Percentiles rank a stretch among this genome's conserved stretches.
Evolutionary conservation across 352 stramenopile species (phyloP).

Genomic region (Elongisporangium anandrum): DNA sequence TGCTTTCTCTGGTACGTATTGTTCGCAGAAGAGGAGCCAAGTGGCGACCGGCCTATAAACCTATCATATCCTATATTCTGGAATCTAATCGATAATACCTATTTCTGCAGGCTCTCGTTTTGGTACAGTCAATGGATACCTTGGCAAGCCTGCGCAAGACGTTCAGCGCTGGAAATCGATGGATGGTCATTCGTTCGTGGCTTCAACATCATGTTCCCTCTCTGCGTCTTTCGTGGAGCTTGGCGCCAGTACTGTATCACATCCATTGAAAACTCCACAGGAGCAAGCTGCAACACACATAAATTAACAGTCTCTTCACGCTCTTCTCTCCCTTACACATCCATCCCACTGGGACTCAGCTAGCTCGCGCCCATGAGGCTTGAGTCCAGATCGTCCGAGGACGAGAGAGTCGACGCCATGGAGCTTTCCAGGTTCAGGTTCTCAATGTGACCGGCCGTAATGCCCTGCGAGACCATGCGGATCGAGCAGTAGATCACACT

Average conservation of each 20-base stretch:
- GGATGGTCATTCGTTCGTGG: not conserved
- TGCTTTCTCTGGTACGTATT: not conserved
- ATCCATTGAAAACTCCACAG: too few species aligned
- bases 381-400: not conserved
- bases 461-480: constrained; percentile 81
- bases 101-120: not conserved
- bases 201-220: not conserved
- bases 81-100: too few species aligned
- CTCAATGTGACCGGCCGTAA: constrained; percentile 78
- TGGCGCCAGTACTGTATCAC: too few species aligned
- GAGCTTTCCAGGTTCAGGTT: constrained; percentile 60
- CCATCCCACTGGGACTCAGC: not conserved
- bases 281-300: not conserved
- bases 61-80: not conserved
- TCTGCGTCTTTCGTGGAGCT: not conserved
- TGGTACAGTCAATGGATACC: not conserved
- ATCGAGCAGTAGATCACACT: constrained; percentile 87
- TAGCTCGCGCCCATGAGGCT: not conserved
- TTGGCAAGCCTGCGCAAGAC: not conserved
- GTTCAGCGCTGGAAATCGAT: not conserved
- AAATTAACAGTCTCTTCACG: not conserved
- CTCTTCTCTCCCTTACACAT: not conserved
- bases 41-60: not conserved
- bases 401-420: not conserved
- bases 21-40: not conserved